A percentile compares a stretch with the other conserved stretches of the same genome.
Conservation (phyloP, 805 yeast species). For the Candida adriatica region DNA sequence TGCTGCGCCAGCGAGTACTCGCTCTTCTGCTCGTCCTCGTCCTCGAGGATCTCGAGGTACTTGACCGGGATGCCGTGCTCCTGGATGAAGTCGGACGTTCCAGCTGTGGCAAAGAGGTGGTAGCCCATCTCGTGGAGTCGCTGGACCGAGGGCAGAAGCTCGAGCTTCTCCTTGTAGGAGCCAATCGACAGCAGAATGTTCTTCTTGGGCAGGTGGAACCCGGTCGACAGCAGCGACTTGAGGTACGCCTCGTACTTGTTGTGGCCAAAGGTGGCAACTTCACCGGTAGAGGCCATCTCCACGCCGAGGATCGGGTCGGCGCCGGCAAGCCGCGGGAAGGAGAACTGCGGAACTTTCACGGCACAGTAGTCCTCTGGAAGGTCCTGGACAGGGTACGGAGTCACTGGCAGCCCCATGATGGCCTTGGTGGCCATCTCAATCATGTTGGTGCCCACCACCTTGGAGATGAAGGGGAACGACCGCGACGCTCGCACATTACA, state of each 20-base stretch:
- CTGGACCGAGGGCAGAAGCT: conserved; percentile 80
- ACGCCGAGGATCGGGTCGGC: conserved; percentile 98
- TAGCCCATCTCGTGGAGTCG: conserved; percentile 78
- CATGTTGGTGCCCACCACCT: conserved; percentile 91
- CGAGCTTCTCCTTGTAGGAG: conserved; percentile 93
- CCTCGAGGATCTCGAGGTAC: conserved; percentile 80
- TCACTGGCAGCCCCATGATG: conserved; percentile 76
- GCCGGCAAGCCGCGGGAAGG: conserved; percentile 93
- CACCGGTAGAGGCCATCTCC: conserved; percentile 99
- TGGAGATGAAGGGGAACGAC: conserved; percentile 98
- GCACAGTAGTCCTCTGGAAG: conserved; percentile 94
- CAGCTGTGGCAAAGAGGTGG: conserved; percentile 94
- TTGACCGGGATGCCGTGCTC: conserved; percentile 94
- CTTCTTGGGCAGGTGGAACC: conserved; percentile 91
- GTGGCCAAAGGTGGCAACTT: conserved; percentile 94
- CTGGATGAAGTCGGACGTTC: conserved; percentile 96
- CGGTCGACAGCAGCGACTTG: conserved; percentile 91
- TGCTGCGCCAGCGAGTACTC: conserved; percentile 96
- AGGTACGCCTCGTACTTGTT: conserved; percentile 96
- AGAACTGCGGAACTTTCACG: conserved; percentile 94
- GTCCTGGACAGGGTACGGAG: conserved; percentile 84
- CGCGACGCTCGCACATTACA: conserved; percentile 98
- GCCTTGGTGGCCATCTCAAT: conserved; percentile 93
- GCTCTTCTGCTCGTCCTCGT: conserved; percentile 70
- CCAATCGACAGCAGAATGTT: conserved; percentile 92